Conservation (phyloP, 768 basidiomycete species). For the Chalciporus pseudorubinellus region DNA sequence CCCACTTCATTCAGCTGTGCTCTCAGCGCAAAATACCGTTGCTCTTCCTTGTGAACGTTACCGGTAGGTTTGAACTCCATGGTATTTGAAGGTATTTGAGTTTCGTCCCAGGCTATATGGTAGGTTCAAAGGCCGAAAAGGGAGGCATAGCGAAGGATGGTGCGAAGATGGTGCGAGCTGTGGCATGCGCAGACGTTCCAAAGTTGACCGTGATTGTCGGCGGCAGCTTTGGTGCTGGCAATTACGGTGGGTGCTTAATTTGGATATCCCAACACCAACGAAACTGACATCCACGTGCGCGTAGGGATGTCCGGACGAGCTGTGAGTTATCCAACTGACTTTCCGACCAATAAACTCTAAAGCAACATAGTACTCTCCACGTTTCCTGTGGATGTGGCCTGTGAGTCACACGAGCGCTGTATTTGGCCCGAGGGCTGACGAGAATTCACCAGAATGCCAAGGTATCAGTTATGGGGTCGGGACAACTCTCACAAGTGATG, state of each 20-base stretch:
- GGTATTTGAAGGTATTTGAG: slow-evolving; percentile 2
- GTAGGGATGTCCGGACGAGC: slow-evolving; percentile 90
- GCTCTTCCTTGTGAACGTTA: slow-evolving; percentile 94
- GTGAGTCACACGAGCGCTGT: slow-evolving; percentile 42
- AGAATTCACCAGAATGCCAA: slow-evolving; percentile 66
- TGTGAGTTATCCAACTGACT: slow-evolving; percentile 46
- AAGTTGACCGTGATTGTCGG: slow-evolving; percentile 93
- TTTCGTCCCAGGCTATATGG: slow-evolving; percentile 74
- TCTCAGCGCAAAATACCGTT: slow-evolving; percentile 88
- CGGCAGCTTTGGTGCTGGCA: slow-evolving; percentile 92
- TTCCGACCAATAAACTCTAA: slow-evolving; percentile 5
- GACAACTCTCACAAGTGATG: slow-evolving; percentile 93
- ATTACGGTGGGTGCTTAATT: slow-evolving; percentile 63
- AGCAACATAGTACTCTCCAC: slow-evolving; percentile 72
- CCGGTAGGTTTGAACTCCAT: slow-evolving; percentile 44
- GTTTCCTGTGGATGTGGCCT: slow-evolving; percentile 99
- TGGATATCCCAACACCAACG: slow-evolving; percentile 3
- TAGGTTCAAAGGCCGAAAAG: slow-evolving; percentile 91
- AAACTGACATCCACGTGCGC: slow-evolving; percentile 11
- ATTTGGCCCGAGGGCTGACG: slow-evolving; percentile 10
- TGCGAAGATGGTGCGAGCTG: slow-evolving; percentile 96
- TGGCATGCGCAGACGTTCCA: slow-evolving; percentile 90
- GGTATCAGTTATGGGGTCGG: slow-evolving; percentile 94
- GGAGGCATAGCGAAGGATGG: slow-evolving; percentile 94
- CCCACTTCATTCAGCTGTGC: slow-evolving; percentile 93